phyloP scores from a whole-genome alignment of 768 basidiomycete genomes.

The Phlebiopsis gigantea region DNA sequence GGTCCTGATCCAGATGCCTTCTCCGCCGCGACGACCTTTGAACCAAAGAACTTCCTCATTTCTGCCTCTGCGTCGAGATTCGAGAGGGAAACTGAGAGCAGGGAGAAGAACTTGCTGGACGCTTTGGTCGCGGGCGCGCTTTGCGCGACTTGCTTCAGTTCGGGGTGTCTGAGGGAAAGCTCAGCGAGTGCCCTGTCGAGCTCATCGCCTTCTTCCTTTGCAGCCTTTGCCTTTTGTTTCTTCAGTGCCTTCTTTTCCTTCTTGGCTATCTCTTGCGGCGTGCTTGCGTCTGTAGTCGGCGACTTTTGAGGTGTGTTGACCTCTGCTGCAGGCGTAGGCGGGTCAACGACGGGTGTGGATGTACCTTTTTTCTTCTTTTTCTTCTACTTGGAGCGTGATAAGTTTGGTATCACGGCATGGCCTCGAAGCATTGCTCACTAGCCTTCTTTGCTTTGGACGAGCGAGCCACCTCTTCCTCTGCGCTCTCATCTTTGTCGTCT shows the following conservation, averaged over 20 bases:
- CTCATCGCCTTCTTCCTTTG: conserved; percentile 62
- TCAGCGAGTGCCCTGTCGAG: conserved; percentile 82
- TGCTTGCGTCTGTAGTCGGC: conserved; percentile 8
- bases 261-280: conserved; percentile 18
- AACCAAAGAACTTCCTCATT: conserved; percentile 90
- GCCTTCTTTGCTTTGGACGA: conserved; percentile 26
- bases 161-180: conserved; percentile 70
- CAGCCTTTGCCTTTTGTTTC: conserved; percentile 61
- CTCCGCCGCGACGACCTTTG: conserved; percentile 73
- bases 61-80: conserved; percentile 88
- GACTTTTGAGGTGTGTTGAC: conserved; percentile 1
- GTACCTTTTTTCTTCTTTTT: conserved; percentile 27
- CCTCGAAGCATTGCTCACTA: conserved; percentile 15
- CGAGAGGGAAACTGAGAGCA: conserved; percentile 75
- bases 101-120: conserved; percentile 37
- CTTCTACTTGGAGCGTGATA: conserved; percentile 12
- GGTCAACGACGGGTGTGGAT: too few species aligned
- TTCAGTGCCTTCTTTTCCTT: conserved; percentile 53
- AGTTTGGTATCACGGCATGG: background rate
- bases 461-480: background rate
- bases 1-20: conserved; percentile 33
- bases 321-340: conserved; percentile 4
- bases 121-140: conserved; percentile 23
- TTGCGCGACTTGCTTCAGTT: conserved; percentile 37
- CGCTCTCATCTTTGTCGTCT: conserved; percentile 6